Base-by-base conservation (phyloP, 257 asterid genomes). In the Penstemon barbatus region DNA sequence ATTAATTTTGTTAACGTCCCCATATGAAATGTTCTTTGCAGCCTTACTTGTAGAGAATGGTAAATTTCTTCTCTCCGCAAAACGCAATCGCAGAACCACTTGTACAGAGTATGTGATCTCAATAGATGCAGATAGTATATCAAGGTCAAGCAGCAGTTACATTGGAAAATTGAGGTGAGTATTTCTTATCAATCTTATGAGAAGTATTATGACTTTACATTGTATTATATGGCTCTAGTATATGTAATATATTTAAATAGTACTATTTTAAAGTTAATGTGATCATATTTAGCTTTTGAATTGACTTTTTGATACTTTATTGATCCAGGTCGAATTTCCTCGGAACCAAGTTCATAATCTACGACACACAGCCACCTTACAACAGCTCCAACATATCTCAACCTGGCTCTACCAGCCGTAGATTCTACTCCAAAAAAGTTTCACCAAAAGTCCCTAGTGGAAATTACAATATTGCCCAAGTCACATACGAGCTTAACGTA, bases 11-110 rank as follows among this genome's bases (percentile, higher is more conserved):
- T 25, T 25, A 25, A 25, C 1, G 33, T 25, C 33, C 2, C 33
- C 33, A 25, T 25, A 7, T 58, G 33, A 25, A n/a, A 7, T 42
- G 5, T 61, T 48, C 49, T 69, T 71, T 65, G 69, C 88, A 91
- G 97, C 89, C 57, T 78, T 91, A 81, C 92, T 91, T 64, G 89
- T 84, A 25, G 96, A 88, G 81, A 88, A 86, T 57, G 97, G 97
- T 67, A 90, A 90, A 72, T 90, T 90, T 82, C 95, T 90, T 73
- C 95, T 90, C 50, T 88, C 96, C 56, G 97, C 97, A 33, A 91
- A 88, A 74, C 83, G 96, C 58, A 84, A 74, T 67, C 88, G 95
- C 67, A 77, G 88, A 70, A 82, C 92, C 46, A 85, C 97, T 51
- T 82, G 86, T 80, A 88, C 97, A 7, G 97, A 91, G 85, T 91